Percentiles rank a stretch among this genome's conserved stretches.
Conservation (phyloP, 306 rosid species). For the Crataegus laevigata region DNA sequence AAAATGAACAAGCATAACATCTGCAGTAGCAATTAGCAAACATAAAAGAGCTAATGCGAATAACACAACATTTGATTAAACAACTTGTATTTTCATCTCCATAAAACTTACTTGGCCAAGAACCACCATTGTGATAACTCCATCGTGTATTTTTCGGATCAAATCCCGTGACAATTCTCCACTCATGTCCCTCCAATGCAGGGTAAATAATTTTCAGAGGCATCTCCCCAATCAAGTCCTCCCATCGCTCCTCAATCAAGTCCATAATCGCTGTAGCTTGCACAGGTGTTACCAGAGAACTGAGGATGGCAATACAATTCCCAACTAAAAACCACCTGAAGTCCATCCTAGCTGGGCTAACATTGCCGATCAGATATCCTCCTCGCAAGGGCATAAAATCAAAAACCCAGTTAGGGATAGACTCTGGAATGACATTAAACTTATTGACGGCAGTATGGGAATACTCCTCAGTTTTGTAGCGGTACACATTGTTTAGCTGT, state of each 20-base stretch:
- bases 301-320: slow-evolving; percentile 23
- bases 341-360: slow-evolving; percentile 84
- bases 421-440: slow-evolving; percentile 84
- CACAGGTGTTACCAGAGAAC: slow-evolving; percentile 10
- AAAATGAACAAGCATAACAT: not conserved
- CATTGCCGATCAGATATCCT: slow-evolving; percentile 83
- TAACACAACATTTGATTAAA: not conserved
- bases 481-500: slow-evolving; percentile 71
- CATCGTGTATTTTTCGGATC: slow-evolving; percentile 26
- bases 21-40: not conserved
- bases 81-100: not conserved
- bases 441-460: slow-evolving; percentile 80
- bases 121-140: slow-evolving; percentile 28
- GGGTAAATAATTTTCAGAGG: slow-evolving; percentile 26
- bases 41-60: not conserved
- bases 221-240: slow-evolving; percentile 29
- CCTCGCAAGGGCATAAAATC: slow-evolving; percentile 81
- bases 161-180: slow-evolving; percentile 19
- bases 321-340: slow-evolving; percentile 25
- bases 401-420: slow-evolving; percentile 79
- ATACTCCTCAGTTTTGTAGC: slow-evolving; percentile 84
- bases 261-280: slow-evolving; percentile 25
- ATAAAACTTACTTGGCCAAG: slow-evolving; percentile 24
- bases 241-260: slow-evolving; percentile 24
- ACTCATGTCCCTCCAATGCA: slow-evolving; percentile 25